phyloP scores from a whole-genome alignment of 768 basidiomycete species.

The Cystofilobasidium macerans region DNA sequence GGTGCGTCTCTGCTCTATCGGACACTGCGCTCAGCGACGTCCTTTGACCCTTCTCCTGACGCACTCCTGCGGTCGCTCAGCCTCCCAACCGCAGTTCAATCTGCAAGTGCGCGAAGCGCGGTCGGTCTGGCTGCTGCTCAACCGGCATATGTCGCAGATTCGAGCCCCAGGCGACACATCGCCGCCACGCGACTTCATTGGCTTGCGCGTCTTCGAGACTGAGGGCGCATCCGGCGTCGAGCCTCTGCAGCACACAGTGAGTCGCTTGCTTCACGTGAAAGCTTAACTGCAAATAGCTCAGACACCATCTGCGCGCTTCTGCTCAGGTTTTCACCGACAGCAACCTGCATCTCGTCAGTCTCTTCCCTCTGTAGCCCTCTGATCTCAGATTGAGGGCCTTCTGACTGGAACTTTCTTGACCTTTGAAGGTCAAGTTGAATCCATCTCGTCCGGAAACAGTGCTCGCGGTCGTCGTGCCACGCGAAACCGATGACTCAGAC shows the following conservation, averaged over 20 bases:
- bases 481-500: slow-evolving; percentile 49
- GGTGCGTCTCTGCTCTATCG: too few species aligned
- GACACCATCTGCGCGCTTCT: background rate
- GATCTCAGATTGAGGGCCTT: slow-evolving; percentile 27
- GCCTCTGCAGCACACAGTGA: slow-evolving; percentile 10
- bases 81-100: slow-evolving; percentile 27
- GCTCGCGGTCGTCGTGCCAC: slow-evolving; percentile 53
- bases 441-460: slow-evolving; percentile 23
- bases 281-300: background rate
- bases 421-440: slow-evolving; percentile 22
- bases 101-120: slow-evolving; percentile 31
- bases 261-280: background rate
- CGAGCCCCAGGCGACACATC: slow-evolving; percentile 28
- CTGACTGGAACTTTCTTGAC: slow-evolving; percentile 22
- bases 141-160: slow-evolving; percentile 60
- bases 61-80: background rate
- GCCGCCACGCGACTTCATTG: slow-evolving; percentile 42
- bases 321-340: slow-evolving; percentile 42
- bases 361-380: slow-evolving; percentile 27
- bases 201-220: slow-evolving; percentile 45
- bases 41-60: too few species aligned
- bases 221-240: slow-evolving; percentile 12
- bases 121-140: slow-evolving; percentile 71
- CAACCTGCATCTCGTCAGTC: slow-evolving; percentile 42
- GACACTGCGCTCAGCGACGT: too few species aligned